phyloP scores from a whole-genome alignment of 148 eudicot genomes.

The Persicaria maculosa region DNA sequence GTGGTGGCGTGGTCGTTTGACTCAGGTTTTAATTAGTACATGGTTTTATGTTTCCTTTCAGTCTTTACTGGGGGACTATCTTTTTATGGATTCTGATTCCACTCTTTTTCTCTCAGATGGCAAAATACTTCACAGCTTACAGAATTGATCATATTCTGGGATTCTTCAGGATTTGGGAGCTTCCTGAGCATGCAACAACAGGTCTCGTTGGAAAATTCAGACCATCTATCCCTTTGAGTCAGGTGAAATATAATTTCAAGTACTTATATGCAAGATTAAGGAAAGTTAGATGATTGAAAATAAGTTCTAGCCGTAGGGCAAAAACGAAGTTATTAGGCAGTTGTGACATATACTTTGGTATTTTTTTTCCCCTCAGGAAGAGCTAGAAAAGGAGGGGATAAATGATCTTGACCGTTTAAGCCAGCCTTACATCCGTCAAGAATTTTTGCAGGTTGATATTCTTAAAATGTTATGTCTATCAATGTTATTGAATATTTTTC shows the following conservation, averaged over 20 bases:
- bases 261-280: not conserved
- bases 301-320: not conserved
- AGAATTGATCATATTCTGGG: conserved; percentile 95
- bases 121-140: conserved; percentile 88
- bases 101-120: conserved; percentile 50
- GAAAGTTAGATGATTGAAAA: not conserved
- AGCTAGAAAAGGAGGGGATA: conserved; percentile 91
- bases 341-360: not conserved
- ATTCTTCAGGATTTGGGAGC: conserved; percentile 99
- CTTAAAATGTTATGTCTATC: not conserved
- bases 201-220: conserved; percentile 95
- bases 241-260: conserved; percentile 32
- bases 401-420: conserved; percentile 90
- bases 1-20: conserved; percentile 96
- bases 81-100: not conserved
- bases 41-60: not conserved
- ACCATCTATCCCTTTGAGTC: conserved; percentile 88
- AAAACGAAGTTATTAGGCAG: not conserved
- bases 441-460: conserved; percentile 54
- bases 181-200: conserved; percentile 89
- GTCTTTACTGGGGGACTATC: not conserved
- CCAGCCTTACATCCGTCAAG: conserved; percentile 69
- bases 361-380: conserved; percentile 42
- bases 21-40: conserved; percentile 55
- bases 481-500: not conserved